A percentile compares a stretch with the other conserved stretches of the same genome.
These are phyloP conservation scores for Trichoderma sp. DNA, from an alignment of 2,329 filamentous ascomycete genomes.

Conservation along the genomic window DNA sequence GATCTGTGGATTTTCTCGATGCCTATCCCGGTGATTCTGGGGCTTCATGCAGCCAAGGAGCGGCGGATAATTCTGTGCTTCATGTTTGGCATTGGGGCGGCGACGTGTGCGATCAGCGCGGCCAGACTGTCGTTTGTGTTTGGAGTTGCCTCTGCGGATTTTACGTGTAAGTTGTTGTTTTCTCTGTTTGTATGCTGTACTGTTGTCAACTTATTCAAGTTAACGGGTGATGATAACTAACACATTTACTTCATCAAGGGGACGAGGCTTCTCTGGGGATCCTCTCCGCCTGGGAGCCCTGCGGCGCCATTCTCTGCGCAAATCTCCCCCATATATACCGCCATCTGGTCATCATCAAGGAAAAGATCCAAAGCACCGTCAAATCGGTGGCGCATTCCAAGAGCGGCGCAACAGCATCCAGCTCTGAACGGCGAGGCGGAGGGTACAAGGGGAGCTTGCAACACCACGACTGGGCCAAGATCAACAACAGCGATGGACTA, in stretches of 20 bases:
- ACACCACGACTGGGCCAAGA: conserved; percentile 19
- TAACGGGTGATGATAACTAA: neutral
- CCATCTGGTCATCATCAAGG: neutral
- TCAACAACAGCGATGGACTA: conserved; percentile 4
- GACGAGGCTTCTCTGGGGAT: conserved; percentile 19
- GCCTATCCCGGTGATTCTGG: conserved; percentile 23
- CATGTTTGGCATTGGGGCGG: conserved; percentile 27
- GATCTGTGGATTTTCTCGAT: conserved; percentile 27
- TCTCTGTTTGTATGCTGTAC: too few species aligned
- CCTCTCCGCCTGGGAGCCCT: conserved; percentile 27
- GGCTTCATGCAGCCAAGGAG: conserved; percentile 21
- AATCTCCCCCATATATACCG: conserved; percentile 25
- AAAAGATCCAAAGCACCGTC: neutral
- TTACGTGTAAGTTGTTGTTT: conserved; percentile 24
- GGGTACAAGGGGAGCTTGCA: conserved; percentile 6
- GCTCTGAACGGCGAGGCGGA: conserved; percentile 7
- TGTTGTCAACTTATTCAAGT: neutral
- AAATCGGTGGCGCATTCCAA: neutral
- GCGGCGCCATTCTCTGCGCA: conserved; percentile 27
- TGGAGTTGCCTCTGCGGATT: conserved; percentile 22
- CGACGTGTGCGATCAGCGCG: conserved; percentile 26
- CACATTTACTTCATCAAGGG: neutral
- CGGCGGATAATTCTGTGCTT: conserved; percentile 22
- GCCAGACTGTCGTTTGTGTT: conserved; percentile 25
- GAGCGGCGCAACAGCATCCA: conserved; percentile 1